Evolutionary conservation across 2,329 filamentous ascomycete species (phyloP).

Genomic region (Aspergillus sp.): DNA sequence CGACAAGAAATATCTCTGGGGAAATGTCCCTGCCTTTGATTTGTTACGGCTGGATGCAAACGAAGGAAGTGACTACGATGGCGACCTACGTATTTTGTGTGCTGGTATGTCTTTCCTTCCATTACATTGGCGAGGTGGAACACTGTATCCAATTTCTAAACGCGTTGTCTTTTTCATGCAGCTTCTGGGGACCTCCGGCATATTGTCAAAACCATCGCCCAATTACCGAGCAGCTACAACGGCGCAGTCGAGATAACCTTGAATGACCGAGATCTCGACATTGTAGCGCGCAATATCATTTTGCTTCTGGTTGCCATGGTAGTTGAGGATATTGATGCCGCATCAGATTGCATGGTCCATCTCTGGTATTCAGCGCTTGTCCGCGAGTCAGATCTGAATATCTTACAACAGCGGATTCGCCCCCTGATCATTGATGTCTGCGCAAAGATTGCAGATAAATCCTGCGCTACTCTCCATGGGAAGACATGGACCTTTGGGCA

Average conservation of each 20-base stretch:
- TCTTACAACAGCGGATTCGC: slow-evolving; percentile 26
- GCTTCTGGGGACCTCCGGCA: slow-evolving; percentile 50
- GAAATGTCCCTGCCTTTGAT: slow-evolving; percentile 45
- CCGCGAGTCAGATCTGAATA: slow-evolving; percentile 19
- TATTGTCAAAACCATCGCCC: slow-evolving; percentile 40
- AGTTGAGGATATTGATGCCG: slow-evolving; percentile 17
- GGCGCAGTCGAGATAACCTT: slow-evolving; percentile 28
- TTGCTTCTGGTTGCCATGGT: slow-evolving; percentile 39
- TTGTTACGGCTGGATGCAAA: slow-evolving; percentile 34
- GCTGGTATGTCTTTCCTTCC: slow-evolving; percentile 25
- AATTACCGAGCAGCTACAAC: slow-evolving; percentile 31
- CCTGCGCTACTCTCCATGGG: slow-evolving; percentile 20
- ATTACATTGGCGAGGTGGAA: too few relatives aligned
- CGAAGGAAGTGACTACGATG: slow-evolving; percentile 25
- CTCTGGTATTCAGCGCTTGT: slow-evolving; percentile 49
- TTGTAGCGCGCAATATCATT: slow-evolving; percentile 43
- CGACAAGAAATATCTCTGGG: slow-evolving; percentile 39
- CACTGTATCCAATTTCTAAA: too few relatives aligned
- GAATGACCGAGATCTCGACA: slow-evolving; percentile 42
- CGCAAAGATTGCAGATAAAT: background rate
- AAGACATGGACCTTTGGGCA: slow-evolving; percentile 35
- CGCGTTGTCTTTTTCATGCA: slow-evolving; percentile 12
- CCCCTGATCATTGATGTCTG: slow-evolving; percentile 34
- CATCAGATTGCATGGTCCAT: slow-evolving; percentile 41
- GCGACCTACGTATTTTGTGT: slow-evolving; percentile 34